A percentile compares a stretch with the other conserved stretches of the same genome.
phyloP scores from a whole-genome alignment of 1,139 yeast species.

The Neolecta irregularis region DNA sequence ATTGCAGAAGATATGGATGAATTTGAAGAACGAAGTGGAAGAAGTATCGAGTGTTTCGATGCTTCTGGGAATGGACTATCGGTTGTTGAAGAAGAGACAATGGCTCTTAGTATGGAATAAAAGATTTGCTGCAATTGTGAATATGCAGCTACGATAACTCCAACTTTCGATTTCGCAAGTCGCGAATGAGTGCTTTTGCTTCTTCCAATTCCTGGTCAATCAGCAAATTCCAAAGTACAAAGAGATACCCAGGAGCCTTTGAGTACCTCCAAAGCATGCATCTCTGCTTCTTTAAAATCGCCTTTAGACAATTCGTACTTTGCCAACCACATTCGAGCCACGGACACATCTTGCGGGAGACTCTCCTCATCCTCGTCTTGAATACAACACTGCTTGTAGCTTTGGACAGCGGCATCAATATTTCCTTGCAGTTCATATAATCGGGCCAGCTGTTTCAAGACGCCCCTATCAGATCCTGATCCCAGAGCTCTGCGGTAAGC shows the following conservation, averaged over 20 bases:
- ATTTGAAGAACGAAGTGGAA: background rate
- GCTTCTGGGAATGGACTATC: background rate
- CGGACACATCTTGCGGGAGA: slow-evolving; percentile 58
- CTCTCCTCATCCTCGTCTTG: slow-evolving; percentile 55
- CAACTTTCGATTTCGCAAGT: slow-evolving; percentile 21
- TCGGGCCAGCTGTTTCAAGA: slow-evolving; percentile 53
- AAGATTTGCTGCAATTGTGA: background rate
- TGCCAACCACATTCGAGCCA: slow-evolving; percentile 82
- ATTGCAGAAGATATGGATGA: background rate
- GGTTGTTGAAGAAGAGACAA: background rate
- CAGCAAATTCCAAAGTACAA: background rate
- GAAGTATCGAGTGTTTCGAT: too few species aligned
- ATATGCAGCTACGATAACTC: background rate
- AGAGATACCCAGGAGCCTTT: slow-evolving; percentile 43
- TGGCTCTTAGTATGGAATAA: background rate
- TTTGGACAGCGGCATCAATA: slow-evolving; percentile 35
- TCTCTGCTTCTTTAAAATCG: slow-evolving; percentile 55
- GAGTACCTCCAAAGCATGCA: slow-evolving; percentile 56
- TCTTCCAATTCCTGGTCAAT: slow-evolving; percentile 60
- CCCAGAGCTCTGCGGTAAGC: slow-evolving; percentile 34
- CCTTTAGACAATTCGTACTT: slow-evolving; percentile 42
- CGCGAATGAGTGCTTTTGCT: slow-evolving; percentile 70
- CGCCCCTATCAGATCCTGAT: slow-evolving; percentile 28
- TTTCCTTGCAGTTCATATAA: slow-evolving; percentile 47
- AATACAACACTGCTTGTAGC: slow-evolving; percentile 40